phyloP scores from a whole-genome alignment of 352 stramenopile genomes.

The Aphanomyces stellatus region DNA sequence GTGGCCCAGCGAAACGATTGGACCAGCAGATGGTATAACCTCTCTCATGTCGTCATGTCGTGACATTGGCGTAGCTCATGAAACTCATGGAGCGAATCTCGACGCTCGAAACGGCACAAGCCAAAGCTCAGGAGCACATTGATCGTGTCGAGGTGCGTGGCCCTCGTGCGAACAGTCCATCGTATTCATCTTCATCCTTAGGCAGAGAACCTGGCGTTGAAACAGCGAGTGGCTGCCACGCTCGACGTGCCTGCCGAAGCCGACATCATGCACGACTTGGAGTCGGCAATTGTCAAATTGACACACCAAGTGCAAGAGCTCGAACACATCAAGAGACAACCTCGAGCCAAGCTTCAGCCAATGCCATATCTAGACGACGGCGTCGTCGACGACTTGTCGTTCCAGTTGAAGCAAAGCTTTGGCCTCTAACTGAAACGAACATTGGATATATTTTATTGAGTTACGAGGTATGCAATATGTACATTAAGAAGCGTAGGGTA shows the following conservation, averaged over 20 bases:
- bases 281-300: slow-evolving; percentile 7
- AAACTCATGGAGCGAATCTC: slow-evolving; percentile 12
- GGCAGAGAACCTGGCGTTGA: slow-evolving; percentile 6
- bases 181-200: too few relatives aligned
- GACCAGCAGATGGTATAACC: slow-evolving; percentile 5
- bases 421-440: not conserved
- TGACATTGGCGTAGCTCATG: not conserved
- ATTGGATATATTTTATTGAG: not conserved
- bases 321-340: not conserved
- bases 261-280: slow-evolving; percentile 3
- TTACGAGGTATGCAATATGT: not conserved
- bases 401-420: slow-evolving; percentile 16
- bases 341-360: not conserved
- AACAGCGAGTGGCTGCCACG: not conserved
- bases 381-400: slow-evolving; percentile 2
- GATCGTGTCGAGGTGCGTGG: slow-evolving; percentile 8
- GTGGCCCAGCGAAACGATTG: not conserved
- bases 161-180: not conserved
- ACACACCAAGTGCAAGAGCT: slow-evolving; percentile 10
- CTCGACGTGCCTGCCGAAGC: not conserved
- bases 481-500: too few relatives aligned
- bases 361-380: not conserved
- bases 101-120: slow-evolving; percentile 1
- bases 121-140: slow-evolving; percentile 16
- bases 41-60: not conserved